These are phyloP conservation scores for Aplosporella prunicola DNA, from an alignment of 2,329 filamentous ascomycete species.

Conservation along the genomic window DNA sequence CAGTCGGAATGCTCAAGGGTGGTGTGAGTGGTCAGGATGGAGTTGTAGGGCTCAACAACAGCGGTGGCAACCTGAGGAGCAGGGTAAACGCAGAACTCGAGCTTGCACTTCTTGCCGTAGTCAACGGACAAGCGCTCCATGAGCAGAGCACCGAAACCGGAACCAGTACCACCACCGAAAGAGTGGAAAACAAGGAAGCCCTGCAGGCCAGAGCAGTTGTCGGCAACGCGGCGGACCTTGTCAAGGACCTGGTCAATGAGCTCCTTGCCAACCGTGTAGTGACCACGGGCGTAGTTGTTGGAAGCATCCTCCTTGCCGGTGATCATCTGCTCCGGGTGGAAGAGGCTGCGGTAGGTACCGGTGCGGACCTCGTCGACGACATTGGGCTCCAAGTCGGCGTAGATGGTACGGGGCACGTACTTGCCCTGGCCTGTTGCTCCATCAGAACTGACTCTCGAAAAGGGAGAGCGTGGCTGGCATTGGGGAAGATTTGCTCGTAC, in stretches of 20 bases:
- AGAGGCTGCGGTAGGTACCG: constrained; percentile 57
- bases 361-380: constrained; percentile 66
- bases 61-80: constrained; percentile 60
- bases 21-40: constrained; percentile 63
- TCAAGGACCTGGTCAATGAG: constrained; percentile 63
- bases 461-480: constrained; percentile 2
- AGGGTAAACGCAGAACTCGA: constrained; percentile 65
- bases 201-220: constrained; percentile 64
- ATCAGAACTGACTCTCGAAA: constrained; percentile 5
- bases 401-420: constrained; percentile 63
- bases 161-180: constrained; percentile 63
- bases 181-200: constrained; percentile 69
- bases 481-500: constrained; percentile 24
- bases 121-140: constrained; percentile 64
- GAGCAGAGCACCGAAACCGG: constrained; percentile 62
- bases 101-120: constrained; percentile 69
- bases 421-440: constrained; percentile 40
- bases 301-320: constrained; percentile 69
- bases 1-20: constrained; percentile 71
- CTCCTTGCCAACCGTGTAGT: constrained; percentile 70
- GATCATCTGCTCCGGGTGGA: constrained; percentile 63
- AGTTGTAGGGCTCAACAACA: constrained; percentile 66
- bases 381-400: constrained; percentile 63
- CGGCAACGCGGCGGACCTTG: constrained; percentile 58
- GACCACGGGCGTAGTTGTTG: constrained; percentile 69